These are phyloP conservation scores for Kalanchoe fedtschenkoi DNA, from an alignment of 164 flowering plant species.

Conservation along the genomic window DNA sequence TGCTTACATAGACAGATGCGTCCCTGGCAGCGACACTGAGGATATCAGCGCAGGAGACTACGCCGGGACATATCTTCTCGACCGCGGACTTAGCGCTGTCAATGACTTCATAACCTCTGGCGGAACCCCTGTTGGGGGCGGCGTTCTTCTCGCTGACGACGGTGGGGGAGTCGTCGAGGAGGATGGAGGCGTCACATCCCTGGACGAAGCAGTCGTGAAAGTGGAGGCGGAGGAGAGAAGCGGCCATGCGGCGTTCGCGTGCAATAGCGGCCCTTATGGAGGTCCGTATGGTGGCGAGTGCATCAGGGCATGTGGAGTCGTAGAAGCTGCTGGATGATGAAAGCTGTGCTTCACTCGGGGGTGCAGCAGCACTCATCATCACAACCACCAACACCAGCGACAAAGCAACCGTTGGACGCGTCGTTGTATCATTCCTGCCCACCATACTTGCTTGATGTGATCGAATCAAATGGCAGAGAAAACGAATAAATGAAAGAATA, in stretches of 20 bases:
- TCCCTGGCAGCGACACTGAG: slow-evolving; percentile 30
- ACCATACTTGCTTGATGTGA: too few species aligned
- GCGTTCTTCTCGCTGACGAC: slow-evolving; percentile 20
- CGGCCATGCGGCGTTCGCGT: slow-evolving; percentile 6
- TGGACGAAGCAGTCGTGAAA: slow-evolving; percentile 11
- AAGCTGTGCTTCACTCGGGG: neutral
- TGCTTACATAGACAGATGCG: slow-evolving; percentile 16
- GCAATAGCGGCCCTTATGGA: neutral
- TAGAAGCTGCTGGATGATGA: neutral
- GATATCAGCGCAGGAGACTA: slow-evolving; percentile 45
- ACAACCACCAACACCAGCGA: neutral
- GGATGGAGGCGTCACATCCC: slow-evolving; percentile 38
- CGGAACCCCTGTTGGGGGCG: slow-evolving; percentile 17
- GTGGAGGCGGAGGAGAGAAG: slow-evolving; percentile 3
- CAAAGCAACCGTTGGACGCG: neutral
- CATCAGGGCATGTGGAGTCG: neutral
- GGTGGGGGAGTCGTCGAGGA: slow-evolving; percentile 14
- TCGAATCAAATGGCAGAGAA: too few species aligned
- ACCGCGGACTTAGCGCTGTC: slow-evolving; percentile 26
- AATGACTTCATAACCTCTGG: slow-evolving; percentile 32
- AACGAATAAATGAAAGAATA: too few species aligned
- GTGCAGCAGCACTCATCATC: neutral
- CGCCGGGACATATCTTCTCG: slow-evolving; percentile 30
- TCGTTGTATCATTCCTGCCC: too few species aligned
- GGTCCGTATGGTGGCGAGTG: neutral